Conservation (phyloP, 768 basidiomycete species). For the Cubamyces sp. region DNA sequence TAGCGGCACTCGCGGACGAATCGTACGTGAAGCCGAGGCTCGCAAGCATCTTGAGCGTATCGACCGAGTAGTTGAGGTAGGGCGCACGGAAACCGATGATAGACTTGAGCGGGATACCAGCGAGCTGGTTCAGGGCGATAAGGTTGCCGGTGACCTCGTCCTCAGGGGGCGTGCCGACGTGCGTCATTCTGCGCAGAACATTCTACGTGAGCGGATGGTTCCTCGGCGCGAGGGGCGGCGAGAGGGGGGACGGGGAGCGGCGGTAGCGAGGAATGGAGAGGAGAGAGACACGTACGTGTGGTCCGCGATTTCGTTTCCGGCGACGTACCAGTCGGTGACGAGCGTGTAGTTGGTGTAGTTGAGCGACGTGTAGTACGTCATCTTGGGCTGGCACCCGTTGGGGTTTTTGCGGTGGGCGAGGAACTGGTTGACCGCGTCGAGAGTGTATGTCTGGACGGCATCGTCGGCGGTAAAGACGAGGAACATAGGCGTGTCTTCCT, state of each 20-base stretch:
- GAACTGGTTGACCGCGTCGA: constrained; percentile 76
- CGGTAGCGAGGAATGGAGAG: constrained; percentile 4
- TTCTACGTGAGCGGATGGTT: constrained; percentile 4
- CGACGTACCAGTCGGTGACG: constrained; percentile 80
- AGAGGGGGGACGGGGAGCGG: background rate
- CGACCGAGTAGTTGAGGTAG: constrained; percentile 64
- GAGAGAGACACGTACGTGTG: constrained; percentile 17
- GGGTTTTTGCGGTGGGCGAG: constrained; percentile 75
- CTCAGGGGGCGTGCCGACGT: constrained; percentile 62
- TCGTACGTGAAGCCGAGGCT: constrained; percentile 72
- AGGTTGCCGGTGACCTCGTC: constrained; percentile 80
- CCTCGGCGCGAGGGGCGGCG: background rate
- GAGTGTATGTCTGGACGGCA: constrained; percentile 76
- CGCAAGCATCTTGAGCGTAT: constrained; percentile 63
- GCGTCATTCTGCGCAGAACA: constrained; percentile 63
- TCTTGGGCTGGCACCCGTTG: constrained; percentile 73
- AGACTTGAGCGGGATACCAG: constrained; percentile 68
- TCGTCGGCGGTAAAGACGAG: constrained; percentile 79
- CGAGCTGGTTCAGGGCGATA: constrained; percentile 75
- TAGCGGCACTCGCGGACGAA: constrained; percentile 59
- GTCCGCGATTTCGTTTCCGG: constrained; percentile 77
- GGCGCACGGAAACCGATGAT: constrained; percentile 81
- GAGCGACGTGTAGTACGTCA: constrained; percentile 76
- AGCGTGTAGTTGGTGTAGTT: constrained; percentile 78
- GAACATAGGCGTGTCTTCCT: constrained; percentile 67